These are phyloP conservation scores for Apiotrichum siamense DNA, from an alignment of 1,284 basidiomycete species.

Conservation along the genomic window DNA sequence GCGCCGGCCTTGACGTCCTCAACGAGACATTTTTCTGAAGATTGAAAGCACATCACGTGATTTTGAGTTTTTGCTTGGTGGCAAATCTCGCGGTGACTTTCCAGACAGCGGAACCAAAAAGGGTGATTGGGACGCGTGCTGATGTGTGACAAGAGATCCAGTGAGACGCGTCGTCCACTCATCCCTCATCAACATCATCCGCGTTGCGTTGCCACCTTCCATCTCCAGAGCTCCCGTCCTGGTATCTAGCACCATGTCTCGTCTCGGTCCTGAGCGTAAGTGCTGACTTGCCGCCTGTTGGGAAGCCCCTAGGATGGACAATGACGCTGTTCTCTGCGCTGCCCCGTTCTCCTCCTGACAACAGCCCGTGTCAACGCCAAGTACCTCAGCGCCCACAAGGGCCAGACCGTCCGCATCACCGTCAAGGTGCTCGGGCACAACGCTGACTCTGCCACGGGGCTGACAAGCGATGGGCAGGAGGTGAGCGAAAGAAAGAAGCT, in stretches of 20 bases:
- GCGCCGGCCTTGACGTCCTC: too few species aligned
- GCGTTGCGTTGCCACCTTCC: background rate
- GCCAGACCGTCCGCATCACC: constrained; percentile 61
- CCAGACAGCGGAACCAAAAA: background rate
- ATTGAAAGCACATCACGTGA: background rate
- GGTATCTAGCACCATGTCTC: constrained; percentile 25
- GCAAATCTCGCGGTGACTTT: background rate
- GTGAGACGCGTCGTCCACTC: too few species aligned
- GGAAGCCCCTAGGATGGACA: too few species aligned
- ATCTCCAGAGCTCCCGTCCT: background rate
- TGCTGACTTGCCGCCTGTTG: too few species aligned
- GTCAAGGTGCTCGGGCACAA: constrained; percentile 62
- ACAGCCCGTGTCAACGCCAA: constrained; percentile 42
- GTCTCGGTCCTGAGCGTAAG: constrained; percentile 41
- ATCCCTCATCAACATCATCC: background rate
- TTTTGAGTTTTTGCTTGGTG: background rate
- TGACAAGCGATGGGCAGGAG: constrained; percentile 66
- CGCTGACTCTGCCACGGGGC: constrained; percentile 57
- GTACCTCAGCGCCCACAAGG: constrained; percentile 30
- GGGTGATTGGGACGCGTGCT: background rate
- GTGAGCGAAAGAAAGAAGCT: too few species aligned
- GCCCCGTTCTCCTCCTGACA: background rate
- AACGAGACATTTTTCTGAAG: too few species aligned
- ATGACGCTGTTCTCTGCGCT: too few species aligned
- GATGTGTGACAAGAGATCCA: too few species aligned